Conservation (phyloP, 495 filamentous ascomycete species). For the Corynascus novoguineensis region DNA sequence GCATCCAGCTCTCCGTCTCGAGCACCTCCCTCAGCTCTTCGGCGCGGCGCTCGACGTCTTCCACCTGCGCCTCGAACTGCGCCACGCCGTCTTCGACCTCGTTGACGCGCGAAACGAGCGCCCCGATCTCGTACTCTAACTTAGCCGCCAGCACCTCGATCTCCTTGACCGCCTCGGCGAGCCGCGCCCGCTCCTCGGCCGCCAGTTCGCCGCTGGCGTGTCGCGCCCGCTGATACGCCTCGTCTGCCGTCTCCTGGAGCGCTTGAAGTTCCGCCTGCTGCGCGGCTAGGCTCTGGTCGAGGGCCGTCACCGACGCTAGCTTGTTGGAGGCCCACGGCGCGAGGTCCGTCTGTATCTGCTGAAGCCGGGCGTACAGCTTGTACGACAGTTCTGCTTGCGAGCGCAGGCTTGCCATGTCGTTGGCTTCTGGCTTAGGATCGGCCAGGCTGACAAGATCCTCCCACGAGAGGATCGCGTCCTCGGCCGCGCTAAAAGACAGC, state of each 20-base stretch:
- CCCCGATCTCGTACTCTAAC: constrained; percentile 88
- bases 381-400: constrained; percentile 52
- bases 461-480: constrained; percentile 78
- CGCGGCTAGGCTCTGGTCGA: constrained; percentile 55
- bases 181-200: constrained; percentile 55
- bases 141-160: constrained; percentile 79
- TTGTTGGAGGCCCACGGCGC: constrained; percentile 63
- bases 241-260: constrained; percentile 61
- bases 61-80: constrained; percentile 77
- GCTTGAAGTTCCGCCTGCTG: constrained; percentile 62
- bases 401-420: constrained; percentile 2
- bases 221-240: constrained; percentile 58
- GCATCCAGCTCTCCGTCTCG: constrained; percentile 56
- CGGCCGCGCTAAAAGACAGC: constrained; percentile 83
- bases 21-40: constrained; percentile 62
- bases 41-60: constrained; percentile 68
- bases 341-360: constrained; percentile 46
- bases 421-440: constrained; percentile 41
- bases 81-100: constrained; percentile 80
- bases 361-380: constrained; percentile 49
- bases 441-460: constrained; percentile 40
- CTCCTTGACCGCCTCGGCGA: constrained; percentile 72
- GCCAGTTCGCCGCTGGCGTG: constrained; percentile 62
- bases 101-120: constrained; percentile 71
- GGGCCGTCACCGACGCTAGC: constrained; percentile 54